Base-by-base conservation (phyloP, 192 early-diverging fungal genomes). In the Podila epigama region DNA sequence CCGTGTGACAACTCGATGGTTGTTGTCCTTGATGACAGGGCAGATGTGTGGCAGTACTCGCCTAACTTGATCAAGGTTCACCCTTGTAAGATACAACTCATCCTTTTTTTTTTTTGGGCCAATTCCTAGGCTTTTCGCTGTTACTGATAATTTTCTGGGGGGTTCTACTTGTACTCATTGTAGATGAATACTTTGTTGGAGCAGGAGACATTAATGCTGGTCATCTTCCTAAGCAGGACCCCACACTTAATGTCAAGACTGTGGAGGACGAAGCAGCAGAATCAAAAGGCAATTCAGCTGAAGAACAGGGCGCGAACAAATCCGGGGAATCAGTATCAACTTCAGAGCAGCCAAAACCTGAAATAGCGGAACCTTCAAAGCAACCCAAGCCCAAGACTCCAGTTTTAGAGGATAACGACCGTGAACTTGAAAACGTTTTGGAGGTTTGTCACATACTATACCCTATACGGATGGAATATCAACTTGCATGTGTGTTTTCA, bases 1-100 rank as follows among this genome's bases (percentile, higher is more conserved):
- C 96, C 98, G 10, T 91, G 91, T 58, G 94, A 98, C 80, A 92
- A 92, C 35, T 95, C 91, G 29, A 98, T 99, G 97, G 98, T 97
- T 3, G 93, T 96, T 5, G 92, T 94, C 42, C 84, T 99, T 13
- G 98, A 99, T 72, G 98, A 99, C 81, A 88, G 97, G 25, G 91
- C 89, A 0, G 97, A 99, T 75, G 93, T 99, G 4, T 99, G 98
- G 98, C 71, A 83, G 29, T 94, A 89, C 88, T 91, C 96, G 2
- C 92, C 90, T 6, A 96, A 98, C 81, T 66, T 99, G 28, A 90
- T 98, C 48, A 87, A 91, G 53, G 93, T 98, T 25, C 83, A 89
- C 40, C 95, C 95, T 36, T 99, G 94, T 95, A 85, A 83, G 86
- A 22, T 48, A 22, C 4, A 10, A n/a, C 3, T 20, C 1, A 5